These are phyloP conservation scores for Miscanthus sacchariflorus DNA, from an alignment of 202 grass and related monocot species.

Conservation along the genomic window DNA sequence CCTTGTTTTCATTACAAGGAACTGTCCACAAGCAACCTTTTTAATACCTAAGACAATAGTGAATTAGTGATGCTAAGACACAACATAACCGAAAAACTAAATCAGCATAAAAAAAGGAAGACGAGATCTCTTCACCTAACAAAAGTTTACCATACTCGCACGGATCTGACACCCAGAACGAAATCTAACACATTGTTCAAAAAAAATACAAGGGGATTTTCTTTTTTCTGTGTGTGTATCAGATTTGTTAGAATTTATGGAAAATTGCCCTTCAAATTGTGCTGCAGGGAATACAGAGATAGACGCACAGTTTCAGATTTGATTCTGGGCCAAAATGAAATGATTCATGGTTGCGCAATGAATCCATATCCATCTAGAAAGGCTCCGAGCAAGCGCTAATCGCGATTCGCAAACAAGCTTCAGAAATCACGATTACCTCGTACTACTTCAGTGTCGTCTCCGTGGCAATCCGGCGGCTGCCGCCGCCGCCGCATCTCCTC, in stretches of 20 bases:
- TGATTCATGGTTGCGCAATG: background rate
- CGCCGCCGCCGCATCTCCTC: background rate
- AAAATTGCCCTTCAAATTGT: background rate
- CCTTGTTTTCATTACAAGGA: background rate
- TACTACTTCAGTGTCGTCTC: background rate
- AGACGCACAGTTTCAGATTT: background rate
- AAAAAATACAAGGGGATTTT: too few species aligned
- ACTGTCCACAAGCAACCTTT: background rate
- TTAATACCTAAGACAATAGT: background rate
- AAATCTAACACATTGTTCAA: too few species aligned
- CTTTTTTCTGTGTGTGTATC: too few species aligned
- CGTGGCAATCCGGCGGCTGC: background rate
- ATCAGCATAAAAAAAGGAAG: background rate
- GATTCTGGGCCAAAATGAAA: background rate
- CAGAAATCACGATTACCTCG: background rate
- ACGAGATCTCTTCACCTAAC: background rate
- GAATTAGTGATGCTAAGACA: background rate
- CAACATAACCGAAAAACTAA: background rate
- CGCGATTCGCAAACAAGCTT: background rate
- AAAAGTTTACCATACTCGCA: background rate
- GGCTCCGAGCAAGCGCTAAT: background rate
- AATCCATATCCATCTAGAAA: background rate
- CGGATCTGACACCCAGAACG: too few species aligned
- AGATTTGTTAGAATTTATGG: background rate
- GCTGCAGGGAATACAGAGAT: background rate